phyloP scores from a whole-genome alignment of 768 basidiomycete genomes.

The Mycena belliarum region DNA sequence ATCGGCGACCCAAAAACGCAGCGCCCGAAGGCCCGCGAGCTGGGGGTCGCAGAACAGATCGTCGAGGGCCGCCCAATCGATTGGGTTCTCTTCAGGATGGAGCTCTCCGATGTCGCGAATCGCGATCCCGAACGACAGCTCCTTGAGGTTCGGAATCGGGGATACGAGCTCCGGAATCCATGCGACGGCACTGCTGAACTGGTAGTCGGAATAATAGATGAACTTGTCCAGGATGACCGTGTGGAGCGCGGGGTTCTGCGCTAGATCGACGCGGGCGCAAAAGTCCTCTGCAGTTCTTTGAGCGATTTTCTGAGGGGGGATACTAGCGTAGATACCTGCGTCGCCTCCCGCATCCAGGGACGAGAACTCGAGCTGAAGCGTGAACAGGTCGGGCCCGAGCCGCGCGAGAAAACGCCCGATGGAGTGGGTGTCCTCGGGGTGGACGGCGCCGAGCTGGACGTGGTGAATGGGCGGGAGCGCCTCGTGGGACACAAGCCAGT shows the following conservation, averaged over 20 bases:
- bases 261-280: constrained; percentile 16
- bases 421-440: constrained; percentile 17
- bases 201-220: constrained; percentile 17
- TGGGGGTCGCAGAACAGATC: constrained; percentile 12
- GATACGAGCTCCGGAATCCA: constrained; percentile 21
- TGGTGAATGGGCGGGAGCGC: constrained; percentile 11
- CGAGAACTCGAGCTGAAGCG: constrained; percentile 19
- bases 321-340: constrained; percentile 7
- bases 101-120: constrained; percentile 13
- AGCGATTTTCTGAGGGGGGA: background rate
- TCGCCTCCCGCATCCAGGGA: constrained; percentile 22
- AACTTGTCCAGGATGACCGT: constrained; percentile 19
- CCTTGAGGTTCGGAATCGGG: background rate
- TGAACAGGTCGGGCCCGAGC: constrained; percentile 11
- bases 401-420: constrained; percentile 16
- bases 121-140: constrained; percentile 14
- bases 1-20: constrained; percentile 15
- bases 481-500: constrained; percentile 14
- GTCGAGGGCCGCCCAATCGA: constrained; percentile 19
- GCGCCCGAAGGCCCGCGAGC: background rate
- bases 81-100: constrained; percentile 17
- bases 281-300: constrained; percentile 14
- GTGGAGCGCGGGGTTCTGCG: constrained; percentile 13
- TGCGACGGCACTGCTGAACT: constrained; percentile 20
- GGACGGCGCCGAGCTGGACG: constrained; percentile 16